Percentiles rank a stretch among this genome's conserved stretches.
Evolutionary conservation across 2,329 filamentous ascomycete genomes (phyloP).

Genomic region (Xylaria polymorpha): DNA sequence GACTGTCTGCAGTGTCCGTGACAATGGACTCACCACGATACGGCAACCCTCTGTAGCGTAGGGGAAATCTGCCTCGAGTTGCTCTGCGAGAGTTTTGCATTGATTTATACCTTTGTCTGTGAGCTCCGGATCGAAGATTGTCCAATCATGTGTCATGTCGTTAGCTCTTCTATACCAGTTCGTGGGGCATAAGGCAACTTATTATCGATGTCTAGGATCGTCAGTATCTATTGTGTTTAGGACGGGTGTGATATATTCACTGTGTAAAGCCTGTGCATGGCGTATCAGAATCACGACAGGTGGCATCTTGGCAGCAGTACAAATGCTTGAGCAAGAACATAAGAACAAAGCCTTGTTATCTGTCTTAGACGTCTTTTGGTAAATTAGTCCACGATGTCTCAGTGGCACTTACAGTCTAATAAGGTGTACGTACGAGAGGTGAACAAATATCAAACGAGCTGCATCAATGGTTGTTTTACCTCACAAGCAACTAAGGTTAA

Average conservation of each 20-base stretch:
- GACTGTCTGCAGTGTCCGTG: constrained; percentile 49
- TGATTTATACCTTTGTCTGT: constrained; percentile 48
- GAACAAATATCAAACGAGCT: not conserved
- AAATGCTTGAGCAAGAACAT: not conserved
- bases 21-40: constrained; percentile 50
- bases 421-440: not conserved
- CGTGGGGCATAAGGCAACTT: constrained; percentile 42
- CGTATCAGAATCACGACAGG: constrained; percentile 56
- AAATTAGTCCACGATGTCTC: not conserved
- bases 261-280: constrained; percentile 56
- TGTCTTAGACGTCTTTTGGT: not conserved
- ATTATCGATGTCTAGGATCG: constrained; percentile 47
- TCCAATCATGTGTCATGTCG: constrained; percentile 47
- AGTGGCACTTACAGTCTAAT: not conserved
- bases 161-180: constrained; percentile 39
- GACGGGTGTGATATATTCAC: constrained; percentile 45
- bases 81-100: constrained; percentile 44
- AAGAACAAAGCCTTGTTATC: not conserved
- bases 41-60: constrained; percentile 43
- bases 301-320: constrained; percentile 48
- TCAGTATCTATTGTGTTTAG: constrained; percentile 10
- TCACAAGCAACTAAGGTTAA: not conserved
- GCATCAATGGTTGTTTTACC: not conserved
- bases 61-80: constrained; percentile 43
- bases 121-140: constrained; percentile 47